Evolutionary conservation across 345 rosid species (phyloP), one percentile per base, ranked within the genome.

Genomic region (Clarkia xantiana): DNA sequence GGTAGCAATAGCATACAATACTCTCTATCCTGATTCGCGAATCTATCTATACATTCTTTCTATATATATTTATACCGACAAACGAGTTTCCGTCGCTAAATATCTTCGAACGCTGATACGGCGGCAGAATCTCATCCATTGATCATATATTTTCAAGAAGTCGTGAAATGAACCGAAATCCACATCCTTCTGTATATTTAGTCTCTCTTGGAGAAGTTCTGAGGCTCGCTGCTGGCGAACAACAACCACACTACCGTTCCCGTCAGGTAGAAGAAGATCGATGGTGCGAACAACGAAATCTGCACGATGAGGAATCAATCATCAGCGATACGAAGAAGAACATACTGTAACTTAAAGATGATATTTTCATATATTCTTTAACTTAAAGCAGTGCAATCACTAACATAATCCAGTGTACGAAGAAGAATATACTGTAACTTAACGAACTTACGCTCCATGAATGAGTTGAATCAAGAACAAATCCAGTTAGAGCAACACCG

Each of bases 401-500:
- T 39, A 0, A 18, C 10, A 25, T 11, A 54, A 50, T 16, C 1
- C 44, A 49, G 17, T 11, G 44, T 29, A 29, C 7, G 19, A 34
- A 17, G 62, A 34, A 16, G 16, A 9, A 43, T 29, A 18, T 29
- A 8, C 34, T 49, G 9, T 11, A 49, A 7, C 9, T 11, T 29
- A 7, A 34, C 45, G 43, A 60, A 74, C 94, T 83, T 86, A 90
- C 98, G 62, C 91, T 81, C 95, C 96, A 90, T 0, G 94, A 83
- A 64, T 83, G 96, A 55, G 94, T 90, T 58, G 86, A 68, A 75
- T 90, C 96, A 1, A 90, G 86, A 57, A 90, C 81, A 64, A 71
- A 83, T 51, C 97, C 94, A 9, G 97, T 86, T 49, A 90, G 74
- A n/a, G 91, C 83, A 53, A 90, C 88, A 51, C 95, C 97, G 22